A percentile compares a stretch with the other conserved stretches of the same genome.
These are phyloP conservation scores for Cryphonectria naterciae DNA, from an alignment of 2,329 filamentous ascomycete genomes.

Conservation along the genomic window DNA sequence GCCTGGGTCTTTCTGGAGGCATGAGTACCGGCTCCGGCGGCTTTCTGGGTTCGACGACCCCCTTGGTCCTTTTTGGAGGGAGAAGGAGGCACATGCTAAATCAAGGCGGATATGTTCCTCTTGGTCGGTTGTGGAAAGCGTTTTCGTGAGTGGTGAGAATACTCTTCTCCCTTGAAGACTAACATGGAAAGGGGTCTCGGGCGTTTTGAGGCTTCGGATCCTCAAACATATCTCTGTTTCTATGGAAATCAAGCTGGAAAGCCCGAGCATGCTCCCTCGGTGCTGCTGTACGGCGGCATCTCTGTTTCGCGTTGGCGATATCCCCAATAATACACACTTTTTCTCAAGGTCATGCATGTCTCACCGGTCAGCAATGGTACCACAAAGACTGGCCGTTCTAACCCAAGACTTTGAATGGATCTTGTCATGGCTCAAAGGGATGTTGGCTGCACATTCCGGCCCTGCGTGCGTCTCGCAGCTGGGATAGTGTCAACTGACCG, in stretches of 20 bases:
- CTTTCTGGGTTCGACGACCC: neutral
- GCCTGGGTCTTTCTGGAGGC: neutral
- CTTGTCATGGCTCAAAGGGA: neutral
- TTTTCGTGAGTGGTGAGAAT: neutral
- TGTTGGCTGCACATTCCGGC: too few species aligned
- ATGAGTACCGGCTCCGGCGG: neutral
- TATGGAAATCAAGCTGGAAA: neutral
- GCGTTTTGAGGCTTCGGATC: neutral
- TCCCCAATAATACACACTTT: too few species aligned
- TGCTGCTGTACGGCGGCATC: neutral
- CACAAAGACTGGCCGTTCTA: neutral
- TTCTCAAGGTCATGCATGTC: neutral
- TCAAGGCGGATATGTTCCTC: too few species aligned
- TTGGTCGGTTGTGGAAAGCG: neutral
- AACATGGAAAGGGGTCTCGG: neutral
- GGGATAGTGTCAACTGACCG: too few species aligned
- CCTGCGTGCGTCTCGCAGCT: too few species aligned
- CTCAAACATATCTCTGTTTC: too few species aligned
- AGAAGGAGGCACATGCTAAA: conserved; percentile 14
- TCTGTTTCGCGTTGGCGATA: neutral
- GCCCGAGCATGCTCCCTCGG: neutral
- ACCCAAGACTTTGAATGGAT: neutral
- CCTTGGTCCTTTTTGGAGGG: conserved; percentile 8
- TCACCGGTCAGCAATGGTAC: neutral
- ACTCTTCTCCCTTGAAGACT: neutral